These are phyloP conservation scores for Verticillium nonalfalfae DNA, from an alignment of 2,329 filamentous ascomycete genomes.

Conservation along the genomic window DNA sequence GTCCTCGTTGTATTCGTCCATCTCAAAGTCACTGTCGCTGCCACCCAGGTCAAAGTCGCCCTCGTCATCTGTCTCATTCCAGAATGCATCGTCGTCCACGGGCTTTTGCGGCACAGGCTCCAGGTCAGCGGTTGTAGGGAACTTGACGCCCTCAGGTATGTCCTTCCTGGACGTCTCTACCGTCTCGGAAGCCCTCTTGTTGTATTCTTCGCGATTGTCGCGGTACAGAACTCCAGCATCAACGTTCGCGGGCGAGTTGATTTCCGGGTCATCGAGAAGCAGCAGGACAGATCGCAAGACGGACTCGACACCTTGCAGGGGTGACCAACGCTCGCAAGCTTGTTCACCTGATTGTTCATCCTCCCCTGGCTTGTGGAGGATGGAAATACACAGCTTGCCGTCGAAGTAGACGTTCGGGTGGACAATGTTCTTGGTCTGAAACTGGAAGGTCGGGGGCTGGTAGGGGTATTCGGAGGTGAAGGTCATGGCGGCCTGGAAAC, in stretches of 20 bases:
- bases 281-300: conserved; percentile 89
- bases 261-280: conserved; percentile 88
- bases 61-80: conserved; percentile 70
- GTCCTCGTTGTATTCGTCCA: conserved; percentile 53
- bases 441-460: conserved; percentile 81
- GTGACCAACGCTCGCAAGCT: conserved; percentile 89
- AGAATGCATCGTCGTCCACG: conserved; percentile 72
- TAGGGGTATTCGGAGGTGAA: conserved; percentile 90
- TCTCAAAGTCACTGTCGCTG: conserved; percentile 60
- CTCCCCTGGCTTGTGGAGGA: conserved; percentile 86
- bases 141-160: conserved; percentile 71
- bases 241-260: conserved; percentile 89
- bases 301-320: conserved; percentile 88
- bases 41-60: conserved; percentile 63
- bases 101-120: conserved; percentile 53
- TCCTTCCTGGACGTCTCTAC: conserved; percentile 71
- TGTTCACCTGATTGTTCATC: conserved; percentile 87
- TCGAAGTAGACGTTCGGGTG: conserved; percentile 94
- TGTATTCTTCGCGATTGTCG: conserved; percentile 64
- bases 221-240: conserved; percentile 85
- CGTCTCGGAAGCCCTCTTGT: conserved; percentile 59
- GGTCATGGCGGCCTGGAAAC: conserved; percentile 66
- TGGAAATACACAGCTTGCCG: conserved; percentile 91
- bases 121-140: conserved; percentile 69
- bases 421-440: conserved; percentile 66